These are phyloP conservation scores for Polytrichum formosum DNA, from an alignment of 225 moss, liverwort and hornwort species.

Conservation along the genomic window DNA sequence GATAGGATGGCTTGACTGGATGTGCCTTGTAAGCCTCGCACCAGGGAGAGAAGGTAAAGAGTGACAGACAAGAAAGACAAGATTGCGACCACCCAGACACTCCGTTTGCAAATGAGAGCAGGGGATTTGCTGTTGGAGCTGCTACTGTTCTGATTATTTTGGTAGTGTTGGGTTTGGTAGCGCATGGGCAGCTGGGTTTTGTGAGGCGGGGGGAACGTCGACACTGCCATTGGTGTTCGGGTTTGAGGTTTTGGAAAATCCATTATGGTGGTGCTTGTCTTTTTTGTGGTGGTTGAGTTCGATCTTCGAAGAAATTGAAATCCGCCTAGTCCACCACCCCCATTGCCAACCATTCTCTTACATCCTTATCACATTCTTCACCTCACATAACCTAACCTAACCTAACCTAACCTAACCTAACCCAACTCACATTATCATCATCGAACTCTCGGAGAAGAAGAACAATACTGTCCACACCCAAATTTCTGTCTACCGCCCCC, in stretches of 20 bases:
- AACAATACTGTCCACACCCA: too few relatives aligned
- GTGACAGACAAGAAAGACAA: slow-evolving; percentile 63
- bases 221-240: slow-evolving; percentile 43
- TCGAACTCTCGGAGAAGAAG: too few relatives aligned
- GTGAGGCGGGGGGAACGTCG: slow-evolving; percentile 80
- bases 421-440: too few relatives aligned
- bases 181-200: slow-evolving; percentile 97
- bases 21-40: slow-evolving; percentile 53
- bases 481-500: too few relatives aligned
- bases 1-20: slow-evolving; percentile 36
- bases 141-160: slow-evolving; percentile 26
- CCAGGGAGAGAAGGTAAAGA: slow-evolving; percentile 70
- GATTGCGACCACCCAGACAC: slow-evolving; percentile 60
- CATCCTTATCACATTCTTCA: slow-evolving; percentile 38
- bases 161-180: slow-evolving; percentile 71
- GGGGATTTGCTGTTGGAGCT: slow-evolving; percentile 18
- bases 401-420: too few relatives aligned
- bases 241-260: slow-evolving; percentile 76
- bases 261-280: slow-evolving; percentile 22
- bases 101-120: slow-evolving; percentile 61
- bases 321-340: slow-evolving; percentile 78
- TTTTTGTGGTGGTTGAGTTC: slow-evolving; percentile 27
- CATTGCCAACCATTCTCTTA: slow-evolving; percentile 91
- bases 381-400: too few relatives aligned
- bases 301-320: slow-evolving; percentile 66